These are phyloP conservation scores for Yamadazyma trypodendri DNA, from an alignment of 1,139 yeast species.

Conservation along the genomic window DNA sequence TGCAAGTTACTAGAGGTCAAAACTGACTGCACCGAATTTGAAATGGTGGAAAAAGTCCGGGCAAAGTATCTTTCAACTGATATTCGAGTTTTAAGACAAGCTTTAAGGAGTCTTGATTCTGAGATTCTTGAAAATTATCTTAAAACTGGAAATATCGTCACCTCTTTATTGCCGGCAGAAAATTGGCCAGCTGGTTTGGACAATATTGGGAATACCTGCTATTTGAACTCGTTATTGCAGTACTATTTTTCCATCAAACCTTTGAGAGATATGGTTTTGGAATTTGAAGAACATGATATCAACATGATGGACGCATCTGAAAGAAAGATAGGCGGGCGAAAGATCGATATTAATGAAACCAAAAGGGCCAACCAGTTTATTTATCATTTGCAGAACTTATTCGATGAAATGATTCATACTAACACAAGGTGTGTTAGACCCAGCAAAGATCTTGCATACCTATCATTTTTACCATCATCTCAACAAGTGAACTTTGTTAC, in stretches of 20 bases:
- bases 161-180: slow-evolving; percentile 57
- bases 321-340: slow-evolving; percentile 84
- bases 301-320: slow-evolving; percentile 16
- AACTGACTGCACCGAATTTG: slow-evolving; percentile 51
- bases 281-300: slow-evolving; percentile 43
- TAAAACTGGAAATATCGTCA: slow-evolving; percentile 59
- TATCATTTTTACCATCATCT: slow-evolving; percentile 79
- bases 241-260: slow-evolving; percentile 87
- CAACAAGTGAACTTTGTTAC: slow-evolving; percentile 58
- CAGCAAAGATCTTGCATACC: slow-evolving; percentile 76
- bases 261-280: slow-evolving; percentile 62
- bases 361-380: slow-evolving; percentile 81
- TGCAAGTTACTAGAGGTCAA: slow-evolving; percentile 43
- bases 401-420: slow-evolving; percentile 66
- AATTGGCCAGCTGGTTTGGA: slow-evolving; percentile 89
- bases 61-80: slow-evolving; percentile 30
- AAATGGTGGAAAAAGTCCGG: slow-evolving; percentile 56
- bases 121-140: slow-evolving; percentile 53
- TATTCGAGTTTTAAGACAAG: slow-evolving; percentile 48
- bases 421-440: slow-evolving; percentile 72
- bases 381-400: slow-evolving; percentile 66
- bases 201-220: slow-evolving; percentile 95
- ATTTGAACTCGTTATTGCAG: slow-evolving; percentile 83
- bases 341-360: slow-evolving; percentile 70
- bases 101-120: slow-evolving; percentile 49